Percentiles rank a stretch among this genome's conserved stretches.
phyloP scores from a whole-genome alignment of 2,329 filamentous ascomycete genomes.

The Colletotrichum sansevieriae region DNA sequence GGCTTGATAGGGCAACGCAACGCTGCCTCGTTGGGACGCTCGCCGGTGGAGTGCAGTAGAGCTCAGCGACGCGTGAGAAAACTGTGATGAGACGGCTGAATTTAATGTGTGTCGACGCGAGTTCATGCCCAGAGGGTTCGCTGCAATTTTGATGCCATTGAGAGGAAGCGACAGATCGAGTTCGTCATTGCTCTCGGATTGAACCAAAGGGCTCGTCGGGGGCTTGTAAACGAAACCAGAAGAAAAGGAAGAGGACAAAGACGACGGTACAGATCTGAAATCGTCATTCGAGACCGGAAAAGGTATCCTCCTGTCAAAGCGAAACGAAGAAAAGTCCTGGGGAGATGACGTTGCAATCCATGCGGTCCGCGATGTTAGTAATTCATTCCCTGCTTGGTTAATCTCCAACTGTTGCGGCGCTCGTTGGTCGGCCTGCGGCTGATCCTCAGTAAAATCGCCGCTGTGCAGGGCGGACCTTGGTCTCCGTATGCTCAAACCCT shows the following conservation, averaged over 20 bases:
- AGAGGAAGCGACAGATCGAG: slow-evolving; percentile 71
- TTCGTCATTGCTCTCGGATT: slow-evolving; percentile 88
- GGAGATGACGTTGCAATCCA: slow-evolving; percentile 72
- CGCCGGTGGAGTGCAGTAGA: slow-evolving; percentile 42
- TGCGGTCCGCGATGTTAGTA: slow-evolving; percentile 44
- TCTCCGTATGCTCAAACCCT: slow-evolving; percentile 78
- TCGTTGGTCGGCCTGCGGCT: slow-evolving; percentile 12
- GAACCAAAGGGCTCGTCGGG: slow-evolving; percentile 91
- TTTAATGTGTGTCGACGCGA: slow-evolving; percentile 79
- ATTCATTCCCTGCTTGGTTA: slow-evolving; percentile 27
- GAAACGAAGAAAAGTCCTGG: slow-evolving; percentile 62
- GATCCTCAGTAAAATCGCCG: slow-evolving; percentile 71
- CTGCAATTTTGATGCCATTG: slow-evolving; percentile 63
- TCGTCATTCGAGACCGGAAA: slow-evolving; percentile 51
- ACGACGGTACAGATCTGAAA: slow-evolving; percentile 65
- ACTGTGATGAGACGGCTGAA: slow-evolving; percentile 65
- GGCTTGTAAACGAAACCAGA: slow-evolving; percentile 87
- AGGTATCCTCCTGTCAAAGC: slow-evolving; percentile 53
- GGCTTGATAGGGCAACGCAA: slow-evolving; percentile 76
- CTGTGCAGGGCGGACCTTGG: slow-evolving; percentile 82
- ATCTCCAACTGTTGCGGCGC: slow-evolving; percentile 19
- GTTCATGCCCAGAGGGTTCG: slow-evolving; percentile 49
- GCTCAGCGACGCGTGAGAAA: slow-evolving; percentile 56
- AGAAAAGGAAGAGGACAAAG: slow-evolving; percentile 78
- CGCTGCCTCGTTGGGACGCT: slow-evolving; percentile 67